phyloP scores from a whole-genome alignment of 2,329 filamentous ascomycete genomes.

The Lojkania enalia region DNA sequence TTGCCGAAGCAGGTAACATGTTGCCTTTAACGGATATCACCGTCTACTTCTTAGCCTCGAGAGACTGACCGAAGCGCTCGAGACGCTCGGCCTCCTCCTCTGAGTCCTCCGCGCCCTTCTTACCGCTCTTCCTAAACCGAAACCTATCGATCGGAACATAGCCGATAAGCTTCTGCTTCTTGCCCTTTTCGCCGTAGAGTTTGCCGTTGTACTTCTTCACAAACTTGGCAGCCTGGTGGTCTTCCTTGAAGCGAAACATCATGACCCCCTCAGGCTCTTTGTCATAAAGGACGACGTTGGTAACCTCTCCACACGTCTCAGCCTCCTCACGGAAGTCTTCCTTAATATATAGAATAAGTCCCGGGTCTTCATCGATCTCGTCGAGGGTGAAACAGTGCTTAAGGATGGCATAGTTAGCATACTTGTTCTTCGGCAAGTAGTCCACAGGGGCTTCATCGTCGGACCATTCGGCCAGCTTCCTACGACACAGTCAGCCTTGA shows the following conservation, averaged over 20 bases:
- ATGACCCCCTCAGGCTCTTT: conserved; percentile 82
- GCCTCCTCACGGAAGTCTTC: conserved; percentile 93
- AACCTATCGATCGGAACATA: conserved; percentile 33
- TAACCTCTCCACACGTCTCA: conserved; percentile 81
- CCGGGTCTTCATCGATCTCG: conserved; percentile 83
- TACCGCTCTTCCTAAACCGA: conserved; percentile 35
- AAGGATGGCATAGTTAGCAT: conserved; percentile 82
- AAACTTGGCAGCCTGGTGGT: conserved; percentile 59
- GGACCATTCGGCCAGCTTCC: conserved; percentile 94
- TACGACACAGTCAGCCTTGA: conserved; percentile 49
- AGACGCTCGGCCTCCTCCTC: conserved; percentile 28
- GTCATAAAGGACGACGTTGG: conserved; percentile 90
- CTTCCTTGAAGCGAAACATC: conserved; percentile 77
- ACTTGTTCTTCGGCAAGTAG: conserved; percentile 58
- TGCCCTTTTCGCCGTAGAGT: conserved; percentile 18
- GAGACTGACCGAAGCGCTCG: conserved; percentile 10
- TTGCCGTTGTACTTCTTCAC: conserved; percentile 23
- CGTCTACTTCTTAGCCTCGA: too few species aligned
- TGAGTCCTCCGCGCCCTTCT: conserved; percentile 22
- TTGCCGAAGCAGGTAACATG: too few species aligned
- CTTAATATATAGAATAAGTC: conserved; percentile 85
- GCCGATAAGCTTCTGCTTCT: conserved; percentile 21
- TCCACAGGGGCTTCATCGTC: conserved; percentile 62
- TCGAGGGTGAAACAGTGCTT: conserved; percentile 90
- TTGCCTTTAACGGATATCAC: too few species aligned